Conservation (phyloP, 1,284 basidiomycete genomes). For the Takashimella koratensis region DNA sequence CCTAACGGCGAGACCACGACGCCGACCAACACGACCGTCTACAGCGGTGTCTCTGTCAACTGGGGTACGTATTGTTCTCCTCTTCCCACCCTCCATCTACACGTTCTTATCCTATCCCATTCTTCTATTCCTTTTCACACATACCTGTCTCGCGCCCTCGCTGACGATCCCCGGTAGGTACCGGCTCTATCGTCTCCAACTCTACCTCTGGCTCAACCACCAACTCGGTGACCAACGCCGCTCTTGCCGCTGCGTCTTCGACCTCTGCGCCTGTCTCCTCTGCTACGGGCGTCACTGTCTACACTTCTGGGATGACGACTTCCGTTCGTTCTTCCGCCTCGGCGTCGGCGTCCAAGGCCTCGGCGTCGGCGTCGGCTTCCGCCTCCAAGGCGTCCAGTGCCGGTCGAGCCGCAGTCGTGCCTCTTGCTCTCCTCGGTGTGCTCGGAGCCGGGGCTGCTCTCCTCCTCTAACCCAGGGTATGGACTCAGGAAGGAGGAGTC, state of each 20-base stretch:
- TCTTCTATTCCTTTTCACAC: too few species aligned
- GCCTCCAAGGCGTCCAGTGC: background rate
- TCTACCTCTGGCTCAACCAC: background rate
- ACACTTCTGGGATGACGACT: background rate
- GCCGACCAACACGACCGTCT: slow-evolving; percentile 36
- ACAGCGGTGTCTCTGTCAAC: slow-evolving; percentile 29
- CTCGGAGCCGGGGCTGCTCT: background rate
- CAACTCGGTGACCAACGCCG: background rate
- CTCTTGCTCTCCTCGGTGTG: background rate
- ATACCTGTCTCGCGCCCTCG: too few species aligned
- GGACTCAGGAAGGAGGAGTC: too few species aligned
- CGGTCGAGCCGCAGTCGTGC: background rate
- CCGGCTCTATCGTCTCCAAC: background rate
- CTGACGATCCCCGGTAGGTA: background rate
- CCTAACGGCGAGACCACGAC: slow-evolving; percentile 35
- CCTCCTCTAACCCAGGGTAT: background rate
- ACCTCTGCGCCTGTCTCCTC: background rate
- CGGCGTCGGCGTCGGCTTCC: background rate
- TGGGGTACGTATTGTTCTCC: slow-evolving; percentile 26
- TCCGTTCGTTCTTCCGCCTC: background rate
- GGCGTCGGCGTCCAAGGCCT: background rate
- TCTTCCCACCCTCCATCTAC: background rate
- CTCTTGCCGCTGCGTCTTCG: too few species aligned
- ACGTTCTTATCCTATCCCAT: too few species aligned
- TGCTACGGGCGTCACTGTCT: background rate